Conservation (phyloP, 2,329 filamentous ascomycete genomes). For the Domatiomyces catenatus region DNA sequence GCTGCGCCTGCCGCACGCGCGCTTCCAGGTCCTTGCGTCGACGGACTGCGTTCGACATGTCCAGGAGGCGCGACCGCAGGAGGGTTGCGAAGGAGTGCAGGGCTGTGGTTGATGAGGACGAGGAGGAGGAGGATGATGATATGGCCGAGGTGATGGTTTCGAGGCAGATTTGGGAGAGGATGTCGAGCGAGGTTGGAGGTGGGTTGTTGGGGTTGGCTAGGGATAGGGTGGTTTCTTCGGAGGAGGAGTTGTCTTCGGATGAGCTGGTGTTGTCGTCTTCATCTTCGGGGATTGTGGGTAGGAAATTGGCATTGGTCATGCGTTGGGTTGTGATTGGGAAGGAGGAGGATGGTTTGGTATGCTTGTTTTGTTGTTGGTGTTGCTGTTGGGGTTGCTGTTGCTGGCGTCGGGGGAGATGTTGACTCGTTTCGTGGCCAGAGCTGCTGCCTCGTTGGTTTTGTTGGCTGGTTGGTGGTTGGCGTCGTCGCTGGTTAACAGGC, state of each 20-base stretch:
- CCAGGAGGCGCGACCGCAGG: slow-evolving; percentile 26
- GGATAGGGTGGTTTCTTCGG: not conserved
- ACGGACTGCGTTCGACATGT: slow-evolving; percentile 38
- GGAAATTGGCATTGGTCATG: slow-evolving; percentile 13
- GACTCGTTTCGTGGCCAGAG: slow-evolving; percentile 7
- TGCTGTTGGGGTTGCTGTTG: too few relatives aligned
- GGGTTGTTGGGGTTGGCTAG: slow-evolving; percentile 19
- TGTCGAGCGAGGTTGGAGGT: slow-evolving; percentile 37
- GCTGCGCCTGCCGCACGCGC: slow-evolving; percentile 31
- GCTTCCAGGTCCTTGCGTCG: slow-evolving; percentile 33
- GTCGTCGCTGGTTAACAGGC: not conserved
- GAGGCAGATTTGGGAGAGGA: slow-evolving; percentile 35
- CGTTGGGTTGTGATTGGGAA: slow-evolving; percentile 22
- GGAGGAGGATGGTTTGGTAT: not conserved
- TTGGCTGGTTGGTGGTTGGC: slow-evolving; percentile 3
- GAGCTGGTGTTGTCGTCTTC: too few relatives aligned
- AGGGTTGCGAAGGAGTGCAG: not conserved
- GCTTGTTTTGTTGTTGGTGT: slow-evolving; percentile 5
- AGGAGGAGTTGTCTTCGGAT: slow-evolving; percentile 14
- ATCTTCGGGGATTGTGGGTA: slow-evolving; percentile 15
- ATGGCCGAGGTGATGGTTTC: slow-evolving; percentile 35
- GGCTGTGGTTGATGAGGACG: slow-evolving; percentile 10
- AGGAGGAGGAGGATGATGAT: not conserved
- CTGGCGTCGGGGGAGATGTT: slow-evolving; percentile 3
- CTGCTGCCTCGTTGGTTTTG: not conserved